Evolutionary conservation across 352 stramenopile genomes (phyloP), one percentile per base, ranked within the genome.

Genomic region (Pythium grandisporangium): DNA sequence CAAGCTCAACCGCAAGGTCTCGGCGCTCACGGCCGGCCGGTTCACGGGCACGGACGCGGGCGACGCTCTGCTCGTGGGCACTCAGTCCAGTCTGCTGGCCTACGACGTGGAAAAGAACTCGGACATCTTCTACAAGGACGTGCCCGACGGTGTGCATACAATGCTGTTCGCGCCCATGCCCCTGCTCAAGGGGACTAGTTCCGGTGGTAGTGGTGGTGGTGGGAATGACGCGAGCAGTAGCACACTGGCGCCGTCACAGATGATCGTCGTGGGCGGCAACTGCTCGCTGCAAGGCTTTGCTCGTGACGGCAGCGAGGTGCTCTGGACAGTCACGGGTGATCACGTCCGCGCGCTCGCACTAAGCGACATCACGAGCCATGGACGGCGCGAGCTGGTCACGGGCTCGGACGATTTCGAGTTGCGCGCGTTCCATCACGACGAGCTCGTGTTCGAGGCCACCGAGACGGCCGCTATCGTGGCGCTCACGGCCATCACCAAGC

Each of bases 31-130:
- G 30, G 59, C 73, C n/a, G 83, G 84, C 25, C 82, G 75, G 37
- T 88, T 93, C 19, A 60, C 74, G 8, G 52, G 60, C 5, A 19
- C 56, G 2, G 76, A 92, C 37, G 45, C 47, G 2, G 63, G 63
- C 11, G 87, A 96, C 51, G 85, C 70, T 26, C 71, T 97, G 19
- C 62, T 96, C 17, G 78, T 96, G 19, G 86, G 87, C 30, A 95
- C 84, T 14, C 63, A 94, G 43, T 84, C 76, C 29, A 97, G 83
- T 66, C 46, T 97, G 17, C 55, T 96, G 14, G 85, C 80, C 5
- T 97, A 96, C 63, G 85, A 96, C 48, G 78, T 96, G 8, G 82
- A 97, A 48, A 90, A 93, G 34, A 97, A 97, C 61, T 84, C 77
- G 36, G 89, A 97, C 39, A 86, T 94, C 16, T 97, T 96, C 61